Evolutionary conservation across 306 rosid species (phyloP).

Genomic region (Castanea sativa): DNA sequence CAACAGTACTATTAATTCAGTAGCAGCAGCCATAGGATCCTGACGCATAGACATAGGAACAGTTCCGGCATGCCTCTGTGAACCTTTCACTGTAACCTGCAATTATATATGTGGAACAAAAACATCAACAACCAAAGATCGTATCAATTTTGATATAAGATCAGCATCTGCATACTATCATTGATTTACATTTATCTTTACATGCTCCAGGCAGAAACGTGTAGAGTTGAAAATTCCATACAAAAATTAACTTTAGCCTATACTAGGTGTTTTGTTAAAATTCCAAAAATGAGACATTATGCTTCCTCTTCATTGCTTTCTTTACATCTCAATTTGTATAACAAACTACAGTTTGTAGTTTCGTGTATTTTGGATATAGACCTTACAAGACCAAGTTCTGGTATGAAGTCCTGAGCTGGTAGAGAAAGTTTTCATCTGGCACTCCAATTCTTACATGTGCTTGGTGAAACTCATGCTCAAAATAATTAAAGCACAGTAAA

Average conservation of each 20-base stretch:
- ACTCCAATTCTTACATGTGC: too few species aligned
- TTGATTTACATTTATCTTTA: background rate
- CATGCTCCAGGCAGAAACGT: background rate
- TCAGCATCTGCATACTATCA: background rate
- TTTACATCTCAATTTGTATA: too few species aligned
- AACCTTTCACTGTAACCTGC: constrained; percentile 87
- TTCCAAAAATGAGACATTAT: background rate
- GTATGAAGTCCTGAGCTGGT: too few species aligned
- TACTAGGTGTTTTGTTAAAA: background rate
- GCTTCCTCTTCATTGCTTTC: too few species aligned
- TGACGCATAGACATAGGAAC: constrained; percentile 96
- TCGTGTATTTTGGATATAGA: too few species aligned
- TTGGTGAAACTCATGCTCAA: too few species aligned
- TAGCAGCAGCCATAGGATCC: constrained; percentile 88
- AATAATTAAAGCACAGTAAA: too few species aligned
- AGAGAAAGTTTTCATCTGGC: too few species aligned
- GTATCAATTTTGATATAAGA: background rate
- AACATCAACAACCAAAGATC: background rate
- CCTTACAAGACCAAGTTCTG: too few species aligned
- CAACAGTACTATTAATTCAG: constrained; percentile 69
- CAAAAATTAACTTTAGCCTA: background rate
- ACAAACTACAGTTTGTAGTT: too few species aligned
- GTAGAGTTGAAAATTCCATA: background rate
- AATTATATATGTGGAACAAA: constrained; percentile 6
- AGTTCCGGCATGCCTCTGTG: constrained; percentile 96